These are phyloP conservation scores for Torulaspora pretoriensis DNA, from an alignment of 1,139 yeast genomes.

Conservation along the genomic window DNA sequence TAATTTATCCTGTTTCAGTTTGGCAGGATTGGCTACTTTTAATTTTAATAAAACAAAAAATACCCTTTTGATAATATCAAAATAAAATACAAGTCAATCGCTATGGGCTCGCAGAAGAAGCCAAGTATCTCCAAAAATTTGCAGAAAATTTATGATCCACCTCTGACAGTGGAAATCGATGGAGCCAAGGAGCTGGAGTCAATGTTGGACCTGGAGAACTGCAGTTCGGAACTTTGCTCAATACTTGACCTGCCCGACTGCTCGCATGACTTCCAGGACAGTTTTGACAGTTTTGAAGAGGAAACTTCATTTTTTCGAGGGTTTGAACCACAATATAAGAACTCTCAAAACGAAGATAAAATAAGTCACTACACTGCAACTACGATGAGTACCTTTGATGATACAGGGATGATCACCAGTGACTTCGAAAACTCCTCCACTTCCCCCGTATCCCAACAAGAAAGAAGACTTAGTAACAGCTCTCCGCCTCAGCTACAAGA, in stretches of 20 bases:
- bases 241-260: slow-evolving; percentile 11
- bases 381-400: slow-evolving; percentile 8
- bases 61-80: not conserved
- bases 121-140: slow-evolving; percentile 3
- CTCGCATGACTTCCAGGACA: slow-evolving; percentile 2
- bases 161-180: slow-evolving; percentile 7
- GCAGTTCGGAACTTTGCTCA: slow-evolving; percentile 10
- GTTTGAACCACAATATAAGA: not conserved
- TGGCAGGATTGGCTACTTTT: not conserved
- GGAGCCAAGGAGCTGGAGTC: slow-evolving; percentile 9
- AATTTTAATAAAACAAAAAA: not conserved
- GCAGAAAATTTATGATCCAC: slow-evolving; percentile 7
- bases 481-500: not conserved
- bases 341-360: slow-evolving; percentile 5
- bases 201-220: slow-evolving; percentile 7
- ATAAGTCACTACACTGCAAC: slow-evolving; percentile 13
- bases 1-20: not conserved
- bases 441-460: slow-evolving; percentile 8
- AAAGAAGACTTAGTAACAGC: slow-evolving; percentile 1
- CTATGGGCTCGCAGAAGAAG: slow-evolving; percentile 2
- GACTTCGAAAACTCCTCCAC: slow-evolving; percentile 12
- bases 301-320: slow-evolving; percentile 5
- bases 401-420: slow-evolving; percentile 9
- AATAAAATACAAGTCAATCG: not conserved
- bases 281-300: slow-evolving; percentile 9